Evolutionary conservation across 106 monocot genomes (phyloP).

Genomic region (Gastrodia elata): DNA sequence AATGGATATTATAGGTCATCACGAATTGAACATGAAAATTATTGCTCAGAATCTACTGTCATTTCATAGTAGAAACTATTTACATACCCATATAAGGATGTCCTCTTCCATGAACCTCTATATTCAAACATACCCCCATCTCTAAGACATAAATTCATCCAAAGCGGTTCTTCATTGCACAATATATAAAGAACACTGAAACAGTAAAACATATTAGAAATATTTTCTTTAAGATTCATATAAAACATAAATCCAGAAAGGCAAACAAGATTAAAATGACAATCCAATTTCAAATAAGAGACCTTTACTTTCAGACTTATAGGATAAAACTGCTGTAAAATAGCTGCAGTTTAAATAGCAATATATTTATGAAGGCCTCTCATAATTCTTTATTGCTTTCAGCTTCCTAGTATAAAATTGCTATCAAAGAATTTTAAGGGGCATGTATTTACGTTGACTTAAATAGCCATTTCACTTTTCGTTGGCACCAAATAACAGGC

Average conservation of each 20-base stretch:
- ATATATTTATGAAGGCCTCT: neutral
- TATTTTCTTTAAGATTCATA: neutral
- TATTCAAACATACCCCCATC: slow-evolving; percentile 64
- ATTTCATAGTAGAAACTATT: neutral
- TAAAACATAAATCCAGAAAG: neutral
- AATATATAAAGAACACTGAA: slow-evolving; percentile 86
- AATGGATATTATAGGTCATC: neutral
- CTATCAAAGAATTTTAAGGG: too few species aligned
- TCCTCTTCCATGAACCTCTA: slow-evolving; percentile 80
- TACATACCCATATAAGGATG: slow-evolving; percentile 47
- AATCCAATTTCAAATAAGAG: neutral
- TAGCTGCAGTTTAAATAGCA: neutral
- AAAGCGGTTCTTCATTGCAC: slow-evolving; percentile 95
- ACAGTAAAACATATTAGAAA: slow-evolving; percentile 4
- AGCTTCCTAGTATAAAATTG: too few species aligned
- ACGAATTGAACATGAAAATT: neutral
- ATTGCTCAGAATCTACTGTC: neutral
- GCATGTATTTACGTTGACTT: too few species aligned
- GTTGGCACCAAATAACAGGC: neutral
- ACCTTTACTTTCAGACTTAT: neutral
- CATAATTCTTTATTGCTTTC: neutral
- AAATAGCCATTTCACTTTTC: neutral
- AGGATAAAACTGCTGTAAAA: neutral
- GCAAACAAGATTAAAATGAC: neutral
- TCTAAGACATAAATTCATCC: slow-evolving; percentile 80